Percentiles rank a stretch among this genome's conserved stretches.
Conservation (phyloP, 2,329 filamentous ascomycete genomes). For the Colletotrichum filicis region DNA sequence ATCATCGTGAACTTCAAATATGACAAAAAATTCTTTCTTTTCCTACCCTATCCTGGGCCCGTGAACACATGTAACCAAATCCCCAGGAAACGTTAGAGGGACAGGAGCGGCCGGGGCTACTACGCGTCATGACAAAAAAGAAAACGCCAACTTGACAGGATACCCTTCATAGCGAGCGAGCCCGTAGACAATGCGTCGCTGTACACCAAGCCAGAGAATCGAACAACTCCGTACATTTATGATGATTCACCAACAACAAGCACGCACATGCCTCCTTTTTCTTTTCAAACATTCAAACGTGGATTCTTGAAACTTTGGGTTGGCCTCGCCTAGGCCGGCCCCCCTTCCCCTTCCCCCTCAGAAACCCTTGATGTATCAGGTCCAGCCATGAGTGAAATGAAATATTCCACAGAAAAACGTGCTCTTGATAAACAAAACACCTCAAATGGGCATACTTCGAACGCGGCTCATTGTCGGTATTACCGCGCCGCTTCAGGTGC, state of each 20-base stretch:
- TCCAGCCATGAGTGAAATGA: constrained; percentile 3
- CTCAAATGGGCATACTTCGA: background rate
- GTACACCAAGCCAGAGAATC: constrained; percentile 34
- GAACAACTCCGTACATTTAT: constrained; percentile 35
- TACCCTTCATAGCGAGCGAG: constrained; percentile 31
- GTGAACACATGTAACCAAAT: background rate
- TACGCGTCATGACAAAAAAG: background rate
- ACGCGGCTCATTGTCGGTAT: constrained; percentile 1
- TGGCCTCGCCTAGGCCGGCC: background rate
- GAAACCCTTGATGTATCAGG: background rate
- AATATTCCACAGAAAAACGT: background rate
- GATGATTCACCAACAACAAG: constrained; percentile 26
- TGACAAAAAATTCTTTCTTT: constrained; percentile 11
- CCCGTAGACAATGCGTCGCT: constrained; percentile 33
- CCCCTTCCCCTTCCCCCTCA: background rate
- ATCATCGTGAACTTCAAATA: background rate
- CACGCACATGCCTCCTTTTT: constrained; percentile 16
- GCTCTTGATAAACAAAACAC: background rate
- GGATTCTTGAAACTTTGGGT: background rate
- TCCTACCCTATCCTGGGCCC: constrained; percentile 4
- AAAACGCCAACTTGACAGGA: constrained; percentile 30
- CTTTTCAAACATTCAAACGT: constrained; percentile 9
- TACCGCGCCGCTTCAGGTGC: constrained; percentile 17
- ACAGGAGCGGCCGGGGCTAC: background rate
- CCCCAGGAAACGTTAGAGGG: constrained; percentile 20